A percentile compares a stretch with the other conserved stretches of the same genome.
These are phyloP conservation scores for Penicillium sp. DNA, from an alignment of 2,329 filamentous ascomycete genomes.

Conservation along the genomic window DNA sequence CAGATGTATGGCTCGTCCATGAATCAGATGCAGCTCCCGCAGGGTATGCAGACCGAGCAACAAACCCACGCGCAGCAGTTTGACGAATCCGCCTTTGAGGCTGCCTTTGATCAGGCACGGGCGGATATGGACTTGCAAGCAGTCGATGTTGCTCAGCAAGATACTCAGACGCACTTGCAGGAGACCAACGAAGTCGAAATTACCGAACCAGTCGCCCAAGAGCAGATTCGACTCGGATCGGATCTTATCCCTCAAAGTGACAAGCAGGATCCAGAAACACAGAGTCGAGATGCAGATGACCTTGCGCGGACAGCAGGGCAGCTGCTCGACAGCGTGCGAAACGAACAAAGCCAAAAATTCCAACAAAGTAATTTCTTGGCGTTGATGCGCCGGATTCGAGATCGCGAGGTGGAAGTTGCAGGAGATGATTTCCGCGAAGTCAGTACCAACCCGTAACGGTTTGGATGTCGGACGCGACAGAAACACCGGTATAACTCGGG, in stretches of 20 bases:
- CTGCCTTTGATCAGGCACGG: constrained; percentile 45
- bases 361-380: constrained; percentile 73
- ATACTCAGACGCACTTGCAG: constrained; percentile 12
- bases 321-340: constrained; percentile 66
- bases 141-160: constrained; percentile 17
- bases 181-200: constrained; percentile 21
- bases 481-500: constrained; percentile 39
- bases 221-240: constrained; percentile 44
- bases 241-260: constrained; percentile 43
- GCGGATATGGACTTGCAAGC: constrained; percentile 38
- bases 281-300: constrained; percentile 60
- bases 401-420: constrained; percentile 69
- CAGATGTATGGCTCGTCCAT: constrained; percentile 25
- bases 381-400: constrained; percentile 73
- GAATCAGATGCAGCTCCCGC: constrained; percentile 26
- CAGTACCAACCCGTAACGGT: constrained; percentile 46
- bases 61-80: constrained; percentile 34
- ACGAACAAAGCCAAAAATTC: constrained; percentile 72
- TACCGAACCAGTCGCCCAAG: constrained; percentile 14
- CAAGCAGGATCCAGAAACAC: constrained; percentile 33
- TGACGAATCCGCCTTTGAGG: constrained; percentile 49
- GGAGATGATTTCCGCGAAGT: constrained; percentile 59
- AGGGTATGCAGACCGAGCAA: constrained; percentile 26
- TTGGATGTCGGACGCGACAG: constrained; percentile 36
- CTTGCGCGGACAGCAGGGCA: constrained; percentile 70